Percentiles rank a stretch among this genome's conserved stretches.
phyloP scores from a whole-genome alignment of 192 early-diverging fungal genomes.

The Dimargaris xerosporica region DNA sequence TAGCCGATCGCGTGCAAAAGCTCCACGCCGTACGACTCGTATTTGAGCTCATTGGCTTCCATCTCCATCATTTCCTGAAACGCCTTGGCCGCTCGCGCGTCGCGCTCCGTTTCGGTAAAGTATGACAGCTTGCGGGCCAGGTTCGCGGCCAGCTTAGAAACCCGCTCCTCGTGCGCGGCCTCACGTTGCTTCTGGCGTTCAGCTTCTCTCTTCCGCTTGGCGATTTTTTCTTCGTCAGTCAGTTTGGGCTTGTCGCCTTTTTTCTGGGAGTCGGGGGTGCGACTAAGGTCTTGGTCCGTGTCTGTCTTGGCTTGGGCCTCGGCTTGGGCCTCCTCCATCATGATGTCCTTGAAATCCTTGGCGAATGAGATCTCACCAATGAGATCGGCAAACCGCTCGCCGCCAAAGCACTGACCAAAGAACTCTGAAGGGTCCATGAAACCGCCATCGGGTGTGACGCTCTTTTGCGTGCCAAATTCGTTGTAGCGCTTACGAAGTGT shows the following conservation, averaged over 20 bases:
- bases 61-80: constrained; percentile 52
- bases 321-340: constrained; percentile 43
- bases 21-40: constrained; percentile 84
- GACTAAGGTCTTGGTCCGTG: not conserved
- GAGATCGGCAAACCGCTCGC: constrained; percentile 91
- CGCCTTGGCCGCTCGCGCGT: constrained; percentile 36
- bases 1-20: constrained; percentile 86
- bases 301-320: constrained; percentile 24
- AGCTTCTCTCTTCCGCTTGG: constrained; percentile 39
- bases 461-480: constrained; percentile 54
- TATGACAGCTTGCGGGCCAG: constrained; percentile 60
- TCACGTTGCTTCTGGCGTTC: constrained; percentile 41
- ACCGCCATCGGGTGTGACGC: constrained; percentile 39
- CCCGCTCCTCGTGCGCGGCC: constrained; percentile 39
- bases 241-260: constrained; percentile 17
- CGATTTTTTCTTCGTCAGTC: constrained; percentile 39
- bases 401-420: constrained; percentile 93
- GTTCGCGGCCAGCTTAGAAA: constrained; percentile 54
- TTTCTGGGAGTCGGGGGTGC: not conserved
- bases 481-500: constrained; percentile 79
- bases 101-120: constrained; percentile 48
- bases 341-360: constrained; percentile 73
- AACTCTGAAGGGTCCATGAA: constrained; percentile 86
- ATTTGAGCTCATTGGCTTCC: constrained; percentile 79
- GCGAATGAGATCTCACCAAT: constrained; percentile 97